Evolutionary conservation across 2,329 filamentous ascomycete species (phyloP).

Genomic region (Bipolaris bicolor): DNA sequence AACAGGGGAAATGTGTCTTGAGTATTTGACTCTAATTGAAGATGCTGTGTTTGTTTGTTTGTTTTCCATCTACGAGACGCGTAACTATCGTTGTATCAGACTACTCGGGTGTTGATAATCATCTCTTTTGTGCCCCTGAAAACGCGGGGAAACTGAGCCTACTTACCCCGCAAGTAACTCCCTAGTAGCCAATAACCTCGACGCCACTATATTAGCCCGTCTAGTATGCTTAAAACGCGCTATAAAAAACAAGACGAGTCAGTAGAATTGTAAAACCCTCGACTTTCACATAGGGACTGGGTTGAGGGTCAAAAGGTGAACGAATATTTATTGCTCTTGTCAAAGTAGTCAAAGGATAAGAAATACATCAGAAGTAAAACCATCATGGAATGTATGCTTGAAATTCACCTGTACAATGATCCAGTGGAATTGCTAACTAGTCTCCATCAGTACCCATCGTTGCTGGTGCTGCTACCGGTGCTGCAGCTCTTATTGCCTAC

Average conservation of each 20-base stretch:
- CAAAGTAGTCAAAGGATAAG: background rate
- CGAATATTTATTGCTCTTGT: background rate
- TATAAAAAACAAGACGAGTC: background rate
- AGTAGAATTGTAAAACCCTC: background rate
- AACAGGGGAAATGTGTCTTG: background rate
- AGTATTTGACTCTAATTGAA: background rate
- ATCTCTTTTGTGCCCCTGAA: background rate
- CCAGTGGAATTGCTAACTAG: background rate
- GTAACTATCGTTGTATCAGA: background rate
- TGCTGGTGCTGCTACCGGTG: conserved; percentile 35
- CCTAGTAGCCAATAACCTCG: conserved; percentile 5
- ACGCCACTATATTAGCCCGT: background rate
- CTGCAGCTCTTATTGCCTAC: conserved; percentile 42
- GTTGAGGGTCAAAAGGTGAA: background rate
- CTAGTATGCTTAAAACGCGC: background rate
- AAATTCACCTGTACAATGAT: background rate
- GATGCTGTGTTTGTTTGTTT: background rate
- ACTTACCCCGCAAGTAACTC: background rate
- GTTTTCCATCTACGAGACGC: background rate
- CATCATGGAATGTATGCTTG: conserved; percentile 20
- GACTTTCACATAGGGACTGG: background rate
- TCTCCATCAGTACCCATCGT: conserved; percentile 33
- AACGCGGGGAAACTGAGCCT: conserved; percentile 5
- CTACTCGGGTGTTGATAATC: background rate
- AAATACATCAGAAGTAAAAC: background rate